Evolutionary conservation across 306 rosid genomes (phyloP), one percentile per base, ranked within the genome.

Genomic region (Arachis hypogaea): DNA sequence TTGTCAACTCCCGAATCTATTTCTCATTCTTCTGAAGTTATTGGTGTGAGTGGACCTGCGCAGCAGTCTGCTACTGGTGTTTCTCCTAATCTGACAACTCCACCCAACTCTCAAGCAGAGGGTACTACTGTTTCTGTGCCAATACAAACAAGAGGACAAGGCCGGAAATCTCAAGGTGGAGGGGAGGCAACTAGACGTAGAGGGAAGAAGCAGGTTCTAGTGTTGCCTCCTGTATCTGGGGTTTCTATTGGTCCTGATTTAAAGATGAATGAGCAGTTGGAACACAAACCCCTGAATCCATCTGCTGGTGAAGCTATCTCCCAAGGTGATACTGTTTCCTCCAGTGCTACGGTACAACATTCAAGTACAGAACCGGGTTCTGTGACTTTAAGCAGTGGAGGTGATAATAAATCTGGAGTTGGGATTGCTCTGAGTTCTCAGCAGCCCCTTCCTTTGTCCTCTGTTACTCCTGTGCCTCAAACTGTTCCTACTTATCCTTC

Each of bases 141-240:
- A 42, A 28, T 71, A 49, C 91, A 82, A 77, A 84, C 71, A 72
- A 89, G 84, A 76, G 97, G 96, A 45, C 90, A 59, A 41, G 96
- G 92, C 75, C 82, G 83, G 82, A 91, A 87, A 84, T 76, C 75
- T 81, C 90, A 85, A 50, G 78, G 88, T 72, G 58, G 29, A 52
- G 85, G 86, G 42, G 85, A 88, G 75, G 78, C 77, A 58, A 82
- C 89, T 59, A 84, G 88, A 7, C 93, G 96, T 45, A 85, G 96
- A 86, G 98, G 98, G 79, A 93, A 78, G 88, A 91, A 84, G 83
- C 89, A 81, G 81, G 87, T 12, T 57, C 18, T 75, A 16, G 63
- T 73, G 47, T 52, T 88, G 41, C 86, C 92, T 73, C 79, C 73
- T 54, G 59, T 82, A 54, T 60, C 88, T 72, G 78, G 74, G 73